phyloP scores from a whole-genome alignment of 2,329 filamentous ascomycete genomes.

The Aspergillus thermomutatus region DNA sequence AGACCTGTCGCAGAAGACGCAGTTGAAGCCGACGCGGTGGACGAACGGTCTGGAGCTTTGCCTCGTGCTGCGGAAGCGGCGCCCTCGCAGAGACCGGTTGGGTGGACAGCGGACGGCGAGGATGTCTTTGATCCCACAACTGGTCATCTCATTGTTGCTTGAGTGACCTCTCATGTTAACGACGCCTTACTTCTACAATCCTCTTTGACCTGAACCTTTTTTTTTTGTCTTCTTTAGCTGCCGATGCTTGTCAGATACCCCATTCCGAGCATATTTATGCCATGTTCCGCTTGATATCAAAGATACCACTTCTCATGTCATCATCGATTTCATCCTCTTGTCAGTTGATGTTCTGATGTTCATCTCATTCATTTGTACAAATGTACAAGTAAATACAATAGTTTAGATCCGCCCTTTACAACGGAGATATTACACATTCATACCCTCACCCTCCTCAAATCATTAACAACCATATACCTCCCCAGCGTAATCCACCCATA shows the following conservation, averaged over 20 bases:
- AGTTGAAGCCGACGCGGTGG: background rate
- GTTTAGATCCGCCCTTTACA: background rate
- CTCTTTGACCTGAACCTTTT: too few relatives aligned
- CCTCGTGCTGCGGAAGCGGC: background rate
- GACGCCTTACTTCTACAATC: background rate
- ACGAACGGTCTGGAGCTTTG: background rate
- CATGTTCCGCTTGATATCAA: too few relatives aligned
- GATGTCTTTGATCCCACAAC: background rate
- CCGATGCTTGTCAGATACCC: background rate
- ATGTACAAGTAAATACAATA: background rate
- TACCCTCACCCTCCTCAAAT: conserved; percentile 63
- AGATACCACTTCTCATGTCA: background rate
- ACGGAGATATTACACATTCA: conserved; percentile 6
- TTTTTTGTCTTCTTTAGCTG: background rate
- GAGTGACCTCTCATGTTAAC: background rate
- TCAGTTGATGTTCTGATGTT: background rate
- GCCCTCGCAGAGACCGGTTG: background rate
- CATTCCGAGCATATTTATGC: background rate
- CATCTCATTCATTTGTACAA: background rate
- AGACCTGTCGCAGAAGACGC: background rate
- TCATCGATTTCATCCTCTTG: background rate
- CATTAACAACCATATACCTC: conserved; percentile 94
- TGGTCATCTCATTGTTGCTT: background rate
- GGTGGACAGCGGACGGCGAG: background rate
- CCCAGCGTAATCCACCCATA: conserved; percentile 92